Conservation (phyloP, 805 yeast genomes). For the Candida arabinofermentans region DNA sequence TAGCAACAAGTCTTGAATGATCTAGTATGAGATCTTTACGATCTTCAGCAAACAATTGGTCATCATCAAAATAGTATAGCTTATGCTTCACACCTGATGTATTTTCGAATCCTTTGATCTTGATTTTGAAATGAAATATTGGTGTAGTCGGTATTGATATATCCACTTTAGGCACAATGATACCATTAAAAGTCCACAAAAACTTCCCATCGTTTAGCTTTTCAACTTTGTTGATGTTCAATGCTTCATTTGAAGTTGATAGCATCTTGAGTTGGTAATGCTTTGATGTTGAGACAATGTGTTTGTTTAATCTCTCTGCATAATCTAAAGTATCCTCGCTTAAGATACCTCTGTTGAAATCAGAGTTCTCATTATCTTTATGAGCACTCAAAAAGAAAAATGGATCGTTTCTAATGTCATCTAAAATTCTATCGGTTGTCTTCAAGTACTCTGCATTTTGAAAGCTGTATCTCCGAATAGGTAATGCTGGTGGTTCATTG, state of each 20-base stretch:
- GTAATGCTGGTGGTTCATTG: slow-evolving; percentile 9
- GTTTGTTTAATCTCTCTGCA: slow-evolving; percentile 22
- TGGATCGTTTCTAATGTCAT: slow-evolving; percentile 52
- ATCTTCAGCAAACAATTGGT: slow-evolving; percentile 25
- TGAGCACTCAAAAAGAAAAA: slow-evolving; percentile 25
- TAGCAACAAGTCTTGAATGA: slow-evolving; percentile 1
- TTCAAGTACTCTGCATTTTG: slow-evolving; percentile 38
- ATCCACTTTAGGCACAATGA: slow-evolving; percentile 21
- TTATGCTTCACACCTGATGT: slow-evolving; percentile 18
- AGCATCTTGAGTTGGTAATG: slow-evolving; percentile 30
- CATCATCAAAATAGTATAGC: slow-evolving; percentile 26
- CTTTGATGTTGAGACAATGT: slow-evolving; percentile 13
- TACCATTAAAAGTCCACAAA: slow-evolving; percentile 22
- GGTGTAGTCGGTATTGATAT: slow-evolving; percentile 15
- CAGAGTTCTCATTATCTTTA: slow-evolving; percentile 5
- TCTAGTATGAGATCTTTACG: slow-evolving; percentile 18
- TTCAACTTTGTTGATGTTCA: slow-evolving; percentile 14
- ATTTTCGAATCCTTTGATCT: slow-evolving; percentile 21
- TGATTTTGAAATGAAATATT: slow-evolving; percentile 26
- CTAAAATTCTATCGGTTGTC: slow-evolving; percentile 63
- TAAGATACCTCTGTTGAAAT: slow-evolving; percentile 24
- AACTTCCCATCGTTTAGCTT: slow-evolving; percentile 8
- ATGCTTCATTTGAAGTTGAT: slow-evolving; percentile 27
- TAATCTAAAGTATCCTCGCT: slow-evolving; percentile 34
- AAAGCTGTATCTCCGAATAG: slow-evolving; percentile 21